Percentiles rank a stretch among this genome's conserved stretches.
Evolutionary conservation across 352 stramenopile species (phyloP).

Genomic region (Phytophthora capsici): DNA sequence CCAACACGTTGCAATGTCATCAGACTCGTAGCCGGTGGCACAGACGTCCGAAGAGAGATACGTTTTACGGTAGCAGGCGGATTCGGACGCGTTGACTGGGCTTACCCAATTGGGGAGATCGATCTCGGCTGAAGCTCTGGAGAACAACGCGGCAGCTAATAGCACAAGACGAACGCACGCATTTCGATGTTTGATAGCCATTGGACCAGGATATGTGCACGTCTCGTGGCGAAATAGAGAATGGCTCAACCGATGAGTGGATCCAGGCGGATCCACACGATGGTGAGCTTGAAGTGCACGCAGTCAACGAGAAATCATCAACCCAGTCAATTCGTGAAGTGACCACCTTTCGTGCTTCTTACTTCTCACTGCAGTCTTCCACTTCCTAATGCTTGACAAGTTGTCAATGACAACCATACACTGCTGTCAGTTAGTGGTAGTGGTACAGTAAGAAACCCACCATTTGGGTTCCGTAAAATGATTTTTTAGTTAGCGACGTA

Average conservation of each 20-base stretch:
- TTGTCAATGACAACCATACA: too few relatives aligned
- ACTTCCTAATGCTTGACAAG: too few relatives aligned
- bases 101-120: slow-evolving; percentile 37
- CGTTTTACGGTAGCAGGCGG: slow-evolving; percentile 56
- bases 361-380: too few relatives aligned
- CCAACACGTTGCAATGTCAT: slow-evolving; percentile 29
- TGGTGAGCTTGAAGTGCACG: slow-evolving; percentile 10
- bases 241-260: slow-evolving; percentile 3
- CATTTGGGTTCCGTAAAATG: too few relatives aligned
- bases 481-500: too few relatives aligned
- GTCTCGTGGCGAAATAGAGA: slow-evolving; percentile 8
- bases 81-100: slow-evolving; percentile 24
- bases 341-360: too few relatives aligned
- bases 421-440: too few relatives aligned
- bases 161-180: slow-evolving; percentile 1
- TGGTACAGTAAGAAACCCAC: too few relatives aligned
- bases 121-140: not conserved
- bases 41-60: slow-evolving; percentile 37
- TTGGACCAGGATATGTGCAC: not conserved
- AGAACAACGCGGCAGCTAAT: not conserved
- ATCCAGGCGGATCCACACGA: not conserved
- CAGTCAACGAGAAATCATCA: slow-evolving; percentile 1
- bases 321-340: slow-evolving; percentile 4
- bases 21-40: slow-evolving; percentile 7
- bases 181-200: slow-evolving; percentile 11